A percentile compares a stretch with the other conserved stretches of the same genome.
Conservation (phyloP, 441 rosid genomes). For the Aleurites moluccanus region DNA sequence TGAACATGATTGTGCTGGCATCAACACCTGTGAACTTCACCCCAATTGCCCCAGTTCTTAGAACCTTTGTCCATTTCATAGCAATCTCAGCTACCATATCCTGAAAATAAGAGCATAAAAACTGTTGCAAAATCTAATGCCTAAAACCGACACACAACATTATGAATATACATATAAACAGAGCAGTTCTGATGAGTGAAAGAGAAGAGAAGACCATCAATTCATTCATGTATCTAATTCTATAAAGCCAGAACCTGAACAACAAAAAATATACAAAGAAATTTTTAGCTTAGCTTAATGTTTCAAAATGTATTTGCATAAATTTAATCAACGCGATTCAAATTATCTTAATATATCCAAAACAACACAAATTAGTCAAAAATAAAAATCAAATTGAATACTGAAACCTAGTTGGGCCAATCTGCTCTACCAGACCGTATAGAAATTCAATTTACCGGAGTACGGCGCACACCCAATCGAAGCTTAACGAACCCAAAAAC, state of each 20-base stretch:
- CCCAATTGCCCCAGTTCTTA: constrained; percentile 70
- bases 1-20: constrained; percentile 79
- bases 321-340: background rate
- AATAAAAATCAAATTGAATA: background rate
- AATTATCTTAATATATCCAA: background rate
- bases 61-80: constrained; percentile 66
- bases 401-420: too few species aligned
- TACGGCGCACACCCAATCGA: constrained; percentile 56
- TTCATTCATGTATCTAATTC: too few species aligned
- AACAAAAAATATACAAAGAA: too few species aligned
- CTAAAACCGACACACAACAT: too few species aligned
- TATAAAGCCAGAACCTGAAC: too few species aligned
- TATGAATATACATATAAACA: too few species aligned
- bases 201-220: too few species aligned
- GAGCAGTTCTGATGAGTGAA: too few species aligned
- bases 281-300: too few species aligned
- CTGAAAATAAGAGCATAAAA: constrained; percentile 31
- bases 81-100: constrained; percentile 63
- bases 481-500: constrained; percentile 90
- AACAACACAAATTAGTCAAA: background rate
- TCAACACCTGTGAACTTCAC: constrained; percentile 74
- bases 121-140: background rate
- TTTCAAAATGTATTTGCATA: background rate
- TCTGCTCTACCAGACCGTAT: too few species aligned
- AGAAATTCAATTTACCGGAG: constrained; percentile 39